Evolutionary conservation across 1,139 yeast genomes (phyloP).

Genomic region (Candida pseudocylindracea): DNA sequence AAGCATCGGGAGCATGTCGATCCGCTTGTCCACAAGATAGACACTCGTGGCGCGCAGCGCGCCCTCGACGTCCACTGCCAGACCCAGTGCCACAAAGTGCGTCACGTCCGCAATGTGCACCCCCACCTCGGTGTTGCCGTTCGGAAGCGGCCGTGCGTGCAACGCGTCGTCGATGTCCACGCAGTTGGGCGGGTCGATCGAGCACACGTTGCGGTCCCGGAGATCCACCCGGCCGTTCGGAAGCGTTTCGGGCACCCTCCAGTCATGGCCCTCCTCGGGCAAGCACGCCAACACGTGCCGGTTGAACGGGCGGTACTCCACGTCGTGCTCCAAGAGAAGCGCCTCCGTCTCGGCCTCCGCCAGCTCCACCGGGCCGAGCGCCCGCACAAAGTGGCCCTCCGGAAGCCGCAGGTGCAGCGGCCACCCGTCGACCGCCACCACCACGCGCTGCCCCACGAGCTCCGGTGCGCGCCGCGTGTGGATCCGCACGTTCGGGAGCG

Average conservation of each 20-base stretch:
- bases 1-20: constrained; percentile 94
- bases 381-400: constrained; percentile 83
- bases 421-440: constrained; percentile 88
- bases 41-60: constrained; percentile 96
- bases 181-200: constrained; percentile 96
- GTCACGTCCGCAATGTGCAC: constrained; percentile 99
- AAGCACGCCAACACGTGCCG: constrained; percentile 81
- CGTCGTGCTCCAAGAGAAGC: constrained; percentile 78
- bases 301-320: constrained; percentile 89
- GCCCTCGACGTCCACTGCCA: constrained; percentile 89
- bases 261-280: constrained; percentile 80
- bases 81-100: constrained; percentile 83
- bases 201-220: constrained; percentile 75
- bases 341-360: constrained; percentile 97
- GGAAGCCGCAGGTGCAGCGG: constrained; percentile 68
- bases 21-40: constrained; percentile 94
- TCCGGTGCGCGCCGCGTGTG: constrained; percentile 73
- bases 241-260: constrained; percentile 62
- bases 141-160: constrained; percentile 66
- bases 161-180: constrained; percentile 98
- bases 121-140: constrained; percentile 93
- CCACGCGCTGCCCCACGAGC: constrained; percentile 69
- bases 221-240: constrained; percentile 49
- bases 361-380: constrained; percentile 76
- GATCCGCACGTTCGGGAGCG: constrained; percentile 72